Conservation (phyloP, 257 asterid genomes). For the Hygrophila difformis region DNA sequence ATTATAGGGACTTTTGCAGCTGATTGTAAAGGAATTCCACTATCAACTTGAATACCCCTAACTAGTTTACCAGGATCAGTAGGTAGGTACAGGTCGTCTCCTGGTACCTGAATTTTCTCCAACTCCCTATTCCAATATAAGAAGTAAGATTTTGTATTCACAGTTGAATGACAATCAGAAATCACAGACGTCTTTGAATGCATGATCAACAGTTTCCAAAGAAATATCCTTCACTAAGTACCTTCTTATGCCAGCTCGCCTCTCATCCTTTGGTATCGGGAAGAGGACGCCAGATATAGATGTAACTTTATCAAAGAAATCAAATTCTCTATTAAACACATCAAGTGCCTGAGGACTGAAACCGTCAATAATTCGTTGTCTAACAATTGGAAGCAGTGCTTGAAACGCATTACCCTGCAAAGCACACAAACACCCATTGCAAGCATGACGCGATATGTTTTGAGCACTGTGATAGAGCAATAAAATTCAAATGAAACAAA, state of each 20-base stretch:
- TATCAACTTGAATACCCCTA: slow-evolving; percentile 80
- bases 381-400: slow-evolving; percentile 71
- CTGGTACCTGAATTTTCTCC: slow-evolving; percentile 81
- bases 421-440: slow-evolving; percentile 7
- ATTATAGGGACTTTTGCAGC: slow-evolving; percentile 98
- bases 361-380: slow-evolving; percentile 76
- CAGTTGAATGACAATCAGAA: too few relatives aligned
- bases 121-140: slow-evolving; percentile 51
- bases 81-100: slow-evolving; percentile 95
- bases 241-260: slow-evolving; percentile 96
- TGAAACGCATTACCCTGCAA: slow-evolving; percentile 64
- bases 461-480: slow-evolving; percentile 6
- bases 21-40: slow-evolving; percentile 96
- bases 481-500: slow-evolving; percentile 2
- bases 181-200: too few relatives aligned
- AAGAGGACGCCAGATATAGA: slow-evolving; percentile 92
- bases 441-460: slow-evolving; percentile 5
- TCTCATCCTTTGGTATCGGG: slow-evolving; percentile 90
- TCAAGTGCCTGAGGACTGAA: slow-evolving; percentile 70
- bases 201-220: slow-evolving; percentile 15
- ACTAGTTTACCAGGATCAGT: slow-evolving; percentile 86
- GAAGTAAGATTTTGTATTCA: slow-evolving; percentile 8
- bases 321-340: slow-evolving; percentile 77
- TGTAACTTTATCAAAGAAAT: slow-evolving; percentile 96
- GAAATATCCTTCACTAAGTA: slow-evolving; percentile 18